Conservation (phyloP, 1,139 yeast genomes). For the Debaryomyces subglobosus region DNA sequence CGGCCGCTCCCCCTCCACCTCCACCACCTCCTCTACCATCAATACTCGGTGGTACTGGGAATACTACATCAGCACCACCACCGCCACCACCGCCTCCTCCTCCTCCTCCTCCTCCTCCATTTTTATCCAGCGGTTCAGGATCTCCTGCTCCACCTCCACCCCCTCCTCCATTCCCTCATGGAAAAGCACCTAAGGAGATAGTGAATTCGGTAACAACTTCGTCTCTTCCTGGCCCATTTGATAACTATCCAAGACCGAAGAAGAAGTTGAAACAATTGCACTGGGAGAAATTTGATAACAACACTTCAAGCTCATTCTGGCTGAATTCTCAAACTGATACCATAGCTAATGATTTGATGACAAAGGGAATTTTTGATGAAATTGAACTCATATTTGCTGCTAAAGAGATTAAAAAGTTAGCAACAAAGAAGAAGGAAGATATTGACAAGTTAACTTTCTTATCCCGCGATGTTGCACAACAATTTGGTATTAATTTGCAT, state of each 20-base stretch:
- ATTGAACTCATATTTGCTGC: constrained; percentile 80
- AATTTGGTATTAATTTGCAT: constrained; percentile 77
- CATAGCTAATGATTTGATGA: constrained; percentile 62
- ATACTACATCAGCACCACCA: constrained; percentile 25
- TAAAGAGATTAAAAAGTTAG: constrained; percentile 64
- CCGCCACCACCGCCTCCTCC: constrained; percentile 21
- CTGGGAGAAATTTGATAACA: constrained; percentile 75
- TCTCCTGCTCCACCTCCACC: constrained; percentile 24
- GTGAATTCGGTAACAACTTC: constrained; percentile 25
- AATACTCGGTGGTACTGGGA: constrained; percentile 25
- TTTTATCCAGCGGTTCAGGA: constrained; percentile 12
- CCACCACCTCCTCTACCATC: constrained; percentile 36
- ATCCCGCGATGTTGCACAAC: constrained; percentile 74
- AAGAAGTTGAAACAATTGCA: constrained; percentile 78
- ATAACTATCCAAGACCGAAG: constrained; percentile 72
- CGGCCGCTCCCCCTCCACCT: constrained; percentile 13
- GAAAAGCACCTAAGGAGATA: constrained; percentile 14
- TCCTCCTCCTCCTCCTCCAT: constrained; percentile 29
- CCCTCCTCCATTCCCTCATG: constrained; percentile 17
- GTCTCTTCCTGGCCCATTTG: constrained; percentile 42
- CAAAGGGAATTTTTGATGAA: constrained; percentile 74
- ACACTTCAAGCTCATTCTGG: constrained; percentile 71
- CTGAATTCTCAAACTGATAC: constrained; percentile 34
- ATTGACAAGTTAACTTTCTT: constrained; percentile 60
- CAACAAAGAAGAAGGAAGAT: constrained; percentile 50